Base-by-base conservation (phyloP, 306 rosid genomes). In the Lathyrus sativus region DNA sequence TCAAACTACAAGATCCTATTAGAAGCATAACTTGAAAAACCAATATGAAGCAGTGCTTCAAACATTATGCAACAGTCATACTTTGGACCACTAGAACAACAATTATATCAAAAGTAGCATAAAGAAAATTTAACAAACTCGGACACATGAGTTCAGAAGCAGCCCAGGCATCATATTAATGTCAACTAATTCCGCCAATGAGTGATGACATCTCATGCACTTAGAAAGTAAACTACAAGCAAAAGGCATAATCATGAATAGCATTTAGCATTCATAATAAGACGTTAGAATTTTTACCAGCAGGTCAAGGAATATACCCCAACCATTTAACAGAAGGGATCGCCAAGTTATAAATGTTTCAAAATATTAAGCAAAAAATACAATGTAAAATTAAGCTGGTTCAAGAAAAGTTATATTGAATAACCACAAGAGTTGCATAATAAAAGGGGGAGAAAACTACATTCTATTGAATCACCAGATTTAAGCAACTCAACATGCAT, bases 161-260 rank as follows among this genome's bases (percentile, higher is more conserved):
- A 14, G 29, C 31, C 37, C 18, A 2, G 58, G 56, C 66, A 29
- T 57, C 57, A 43, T 70, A 24, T 44, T 44, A 70, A 51, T 41
- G 45, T 43, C 46, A 70, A 29, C 31, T 45, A 57, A 57, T 68
- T 41, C 26, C 11, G 2, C 54, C 6, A 28, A 55, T 45, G n/a
- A 44, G 33, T 59, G 11, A 59, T 71, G 45, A 4, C 44, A 70
- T 28, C 56, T 56, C 75, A 31, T 44, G 75, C 45, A 43, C 53
- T 70, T 57, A 29, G 44, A 42, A 56, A 42, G 74, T 43, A 70
- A n/a, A 15, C 37, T 67, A 42, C 48, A 67, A 49, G 7, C 71
- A 49, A 15, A 39, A 68, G 38, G 11, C 14, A 54, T 38, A 70
- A 57, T 29, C 46, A 28, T 42, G 74, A 33, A 28, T 12, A 42